Evolutionary conservation across 2,329 filamentous ascomycete species (phyloP), one percentile per base, ranked within the genome.

Genomic region (Dactylellina haptotyla): DNA sequence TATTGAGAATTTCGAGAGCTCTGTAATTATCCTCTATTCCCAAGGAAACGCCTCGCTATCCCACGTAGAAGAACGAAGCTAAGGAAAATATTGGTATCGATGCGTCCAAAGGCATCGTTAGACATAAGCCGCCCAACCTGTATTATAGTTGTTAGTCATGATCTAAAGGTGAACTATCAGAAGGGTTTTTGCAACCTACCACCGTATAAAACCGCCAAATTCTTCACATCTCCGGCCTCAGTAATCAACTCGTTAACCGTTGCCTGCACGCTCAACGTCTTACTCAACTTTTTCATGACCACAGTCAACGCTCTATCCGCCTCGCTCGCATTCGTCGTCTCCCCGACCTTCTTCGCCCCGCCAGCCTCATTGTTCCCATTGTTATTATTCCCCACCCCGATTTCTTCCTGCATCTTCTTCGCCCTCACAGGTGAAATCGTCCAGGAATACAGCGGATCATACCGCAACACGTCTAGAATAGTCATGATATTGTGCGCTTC

Each of bases 401-500:
- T 18, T 14, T 81, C 80, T 39, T 89, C 87, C 78, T 90, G 88
- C 85, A 90, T 89, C 62, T 85, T 84, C 79, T 87, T 88, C 64
- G 88, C 85, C 53, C 88, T 85, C 14, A 89, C 80, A 0, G 88
- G 87, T 10, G 77, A 78, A 25, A 78, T 76, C 3, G 77, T 77
- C 95, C 95, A 99, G 73, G 89, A 95, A 81, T 98, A 96, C 74
- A 99, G 83, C 0, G 95, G 96, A 84, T 99, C 95, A 81, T 97
- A 98, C n/a, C 96, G 90, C 70, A 99, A 84, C 20, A 99, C 96
- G 79, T 99, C 96, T 18, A 99, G 87, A 59, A 99, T 93, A 0
- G 95, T 98, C 93, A 97, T 98, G 82, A 99, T 99, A 46, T 90
- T 93, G 80, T 97, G 96, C 10, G 91, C 91, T 80, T 99, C 95